Evolutionary conservation across 345 rosid genomes (phyloP), one percentile per base, ranked within the genome.

Genomic region (Carallia pectinifolia): DNA sequence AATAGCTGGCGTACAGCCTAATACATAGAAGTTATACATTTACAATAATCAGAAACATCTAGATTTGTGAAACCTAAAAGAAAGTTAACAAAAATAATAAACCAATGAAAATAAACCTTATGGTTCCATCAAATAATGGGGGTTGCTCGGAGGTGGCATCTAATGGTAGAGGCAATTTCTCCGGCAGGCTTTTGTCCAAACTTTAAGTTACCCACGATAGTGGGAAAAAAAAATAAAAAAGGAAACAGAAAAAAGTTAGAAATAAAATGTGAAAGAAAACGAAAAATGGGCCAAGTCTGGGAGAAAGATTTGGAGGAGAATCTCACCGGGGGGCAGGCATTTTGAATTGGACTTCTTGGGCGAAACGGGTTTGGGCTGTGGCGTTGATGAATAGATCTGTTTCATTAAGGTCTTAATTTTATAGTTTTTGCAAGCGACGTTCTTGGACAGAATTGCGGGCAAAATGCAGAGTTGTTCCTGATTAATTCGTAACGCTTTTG

Each of bases 61-160:
- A 19, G 7, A 62, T 55, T 44, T 47, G 36, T 23, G 53, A 6
- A 18, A 6, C 13, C 2, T 17, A 23, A 23, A 40, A 16, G 12
- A 39, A 4, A 40, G 15, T 7, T 19, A 6, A 54, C 23, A 30
- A 29, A 56, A 56, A 7, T 7, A 23, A 9, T 19, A 2, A 0
- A 7, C 33, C 33, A 56, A 9, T 7, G 59, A 16, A 40, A 59
- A 56, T 5, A 27, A 73, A 89, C 97, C 86, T 89, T 5, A 82
- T 85, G 60, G 95, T 86, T 71, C 96, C 96, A 34, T 90, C 98
- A 66, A 90, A 86, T 30, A 91, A 78, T n/a, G 88, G 84, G 38
- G 95, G 96, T 66, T 76, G 90, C 52, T 81, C 89, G 6, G 95
- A 78, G 13, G 78, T 68, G 63, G 93, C 86, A 44, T 78, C 84